These are phyloP conservation scores for Talaromyces sp. DNA, from an alignment of 2,329 filamentous ascomycete species.

Conservation along the genomic window DNA sequence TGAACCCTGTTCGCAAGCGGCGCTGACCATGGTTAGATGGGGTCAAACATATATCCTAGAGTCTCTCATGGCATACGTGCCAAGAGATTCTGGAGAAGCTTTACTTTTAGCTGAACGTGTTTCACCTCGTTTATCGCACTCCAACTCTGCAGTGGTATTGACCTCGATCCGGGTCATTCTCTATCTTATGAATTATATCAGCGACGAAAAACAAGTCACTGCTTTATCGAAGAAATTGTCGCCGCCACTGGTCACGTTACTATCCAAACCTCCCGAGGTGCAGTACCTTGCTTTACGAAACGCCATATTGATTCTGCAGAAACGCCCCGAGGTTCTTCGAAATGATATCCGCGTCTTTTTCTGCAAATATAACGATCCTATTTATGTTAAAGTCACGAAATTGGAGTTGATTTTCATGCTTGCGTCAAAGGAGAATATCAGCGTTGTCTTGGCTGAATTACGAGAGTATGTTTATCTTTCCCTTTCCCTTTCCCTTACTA, in stretches of 20 bases:
- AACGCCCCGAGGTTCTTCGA: slow-evolving; percentile 83
- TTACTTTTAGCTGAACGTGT: slow-evolving; percentile 88
- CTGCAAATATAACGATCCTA: slow-evolving; percentile 99
- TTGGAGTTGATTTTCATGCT: slow-evolving; percentile 99
- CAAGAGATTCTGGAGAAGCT: slow-evolving; percentile 83
- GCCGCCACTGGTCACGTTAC: slow-evolving; percentile 84
- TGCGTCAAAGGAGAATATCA: slow-evolving; percentile 90
- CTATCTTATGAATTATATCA: slow-evolving; percentile 98
- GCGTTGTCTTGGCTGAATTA: slow-evolving; percentile 87
- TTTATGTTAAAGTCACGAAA: slow-evolving; percentile 99
- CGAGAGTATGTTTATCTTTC: slow-evolving; percentile 60
- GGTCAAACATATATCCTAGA: slow-evolving; percentile 98
- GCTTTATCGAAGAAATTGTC: slow-evolving; percentile 87
- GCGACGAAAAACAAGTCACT: slow-evolving; percentile 81
- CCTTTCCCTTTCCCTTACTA: no score
- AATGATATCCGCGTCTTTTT: slow-evolving; percentile 99
- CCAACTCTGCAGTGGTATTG: slow-evolving; percentile 91
- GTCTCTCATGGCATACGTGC: slow-evolving; percentile 95
- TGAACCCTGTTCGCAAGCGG: background rate
- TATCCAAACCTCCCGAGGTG: slow-evolving; percentile 96
- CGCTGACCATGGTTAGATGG: slow-evolving; percentile 58
- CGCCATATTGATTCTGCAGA: slow-evolving; percentile 85
- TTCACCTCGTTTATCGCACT: slow-evolving; percentile 90
- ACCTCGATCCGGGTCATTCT: slow-evolving; percentile 95
- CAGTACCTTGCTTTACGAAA: slow-evolving; percentile 94